phyloP scores from a whole-genome alignment of 495 filamentous ascomycete species.

The Penicillium cataractarum region DNA sequence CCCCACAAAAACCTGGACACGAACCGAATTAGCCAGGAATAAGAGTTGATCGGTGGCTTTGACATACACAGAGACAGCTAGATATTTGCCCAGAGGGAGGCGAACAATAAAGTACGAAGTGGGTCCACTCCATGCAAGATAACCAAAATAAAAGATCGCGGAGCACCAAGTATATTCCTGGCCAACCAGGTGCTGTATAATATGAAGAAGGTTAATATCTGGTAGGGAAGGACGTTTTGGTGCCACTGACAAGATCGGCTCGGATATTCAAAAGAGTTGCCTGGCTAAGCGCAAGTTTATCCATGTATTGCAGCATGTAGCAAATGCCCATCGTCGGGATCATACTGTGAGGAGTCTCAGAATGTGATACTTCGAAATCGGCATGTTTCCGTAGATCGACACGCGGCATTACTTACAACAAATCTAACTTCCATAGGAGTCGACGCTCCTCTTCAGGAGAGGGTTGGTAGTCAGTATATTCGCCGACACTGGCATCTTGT shows the following conservation, averaged over 20 bases:
- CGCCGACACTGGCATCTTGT: not conserved
- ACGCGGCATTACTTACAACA: conserved; percentile 1
- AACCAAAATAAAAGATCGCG: conserved; percentile 53
- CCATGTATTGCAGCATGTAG: conserved; percentile 58
- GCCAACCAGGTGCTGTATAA: conserved; percentile 34
- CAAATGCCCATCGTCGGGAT: conserved; percentile 53
- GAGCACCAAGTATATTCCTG: conserved; percentile 51
- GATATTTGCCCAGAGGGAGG: conserved; percentile 56
- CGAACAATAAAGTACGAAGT: conserved; percentile 54
- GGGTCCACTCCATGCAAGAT: conserved; percentile 53
- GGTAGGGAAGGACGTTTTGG: not conserved
- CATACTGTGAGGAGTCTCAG: conserved; percentile 1
- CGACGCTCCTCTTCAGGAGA: conserved; percentile 7
- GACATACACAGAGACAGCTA: conserved; percentile 31
- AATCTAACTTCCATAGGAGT: conserved; percentile 1
- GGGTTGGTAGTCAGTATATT: not conserved
- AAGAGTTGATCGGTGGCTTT: not conserved
- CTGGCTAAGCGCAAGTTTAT: conserved; percentile 60
- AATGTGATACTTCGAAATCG: not conserved
- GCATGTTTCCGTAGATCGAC: not conserved
- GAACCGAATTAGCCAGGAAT: no score
- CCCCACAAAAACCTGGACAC: conserved; percentile 27
- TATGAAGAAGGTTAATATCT: not conserved
- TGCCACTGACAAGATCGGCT: not conserved
- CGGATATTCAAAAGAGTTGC: conserved; percentile 48